Conservation (phyloP, 352 stramenopile species). For the Phytopythium litorale region DNA sequence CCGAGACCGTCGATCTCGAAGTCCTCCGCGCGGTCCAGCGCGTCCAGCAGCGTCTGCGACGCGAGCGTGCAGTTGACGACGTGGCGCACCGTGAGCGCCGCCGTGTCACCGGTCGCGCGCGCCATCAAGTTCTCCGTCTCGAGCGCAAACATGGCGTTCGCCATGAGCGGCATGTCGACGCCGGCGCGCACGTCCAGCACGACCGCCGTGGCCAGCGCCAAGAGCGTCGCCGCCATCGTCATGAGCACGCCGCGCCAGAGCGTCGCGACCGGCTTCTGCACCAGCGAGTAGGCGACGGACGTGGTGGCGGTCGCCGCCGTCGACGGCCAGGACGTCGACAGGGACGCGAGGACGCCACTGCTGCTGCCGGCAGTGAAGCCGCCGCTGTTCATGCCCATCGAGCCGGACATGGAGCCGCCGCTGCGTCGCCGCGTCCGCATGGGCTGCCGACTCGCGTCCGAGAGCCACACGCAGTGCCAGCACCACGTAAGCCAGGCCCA, state of each 20-base stretch:
- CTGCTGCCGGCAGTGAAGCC: too few species aligned
- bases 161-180: conserved; percentile 73
- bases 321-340: conserved; percentile 3
- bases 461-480: conserved; percentile 3
- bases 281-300: conserved; percentile 11
- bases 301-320: conserved; percentile 15
- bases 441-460: conserved; percentile 1
- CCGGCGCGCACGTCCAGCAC: conserved; percentile 35
- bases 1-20: conserved; percentile 40
- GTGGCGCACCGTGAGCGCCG: conserved; percentile 22
- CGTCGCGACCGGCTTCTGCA: conserved; percentile 7
- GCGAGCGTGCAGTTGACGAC: conserved; percentile 67
- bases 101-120: conserved; percentile 19
- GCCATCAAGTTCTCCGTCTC: conserved; percentile 56
- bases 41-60: conserved; percentile 40
- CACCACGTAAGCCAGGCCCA: neutral
- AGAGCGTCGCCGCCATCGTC: conserved; percentile 21
- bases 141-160: conserved; percentile 62
- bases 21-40: conserved; percentile 34
- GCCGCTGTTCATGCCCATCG: too few species aligned
- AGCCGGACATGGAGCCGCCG: conserved; percentile 3
- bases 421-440: conserved; percentile 10
- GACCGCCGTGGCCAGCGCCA: conserved; percentile 43
- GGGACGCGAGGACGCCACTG: neutral
- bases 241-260: conserved; percentile 24